phyloP scores from a whole-genome alignment of 164 flowering plant species.

The Macadamia tetraphylla region DNA sequence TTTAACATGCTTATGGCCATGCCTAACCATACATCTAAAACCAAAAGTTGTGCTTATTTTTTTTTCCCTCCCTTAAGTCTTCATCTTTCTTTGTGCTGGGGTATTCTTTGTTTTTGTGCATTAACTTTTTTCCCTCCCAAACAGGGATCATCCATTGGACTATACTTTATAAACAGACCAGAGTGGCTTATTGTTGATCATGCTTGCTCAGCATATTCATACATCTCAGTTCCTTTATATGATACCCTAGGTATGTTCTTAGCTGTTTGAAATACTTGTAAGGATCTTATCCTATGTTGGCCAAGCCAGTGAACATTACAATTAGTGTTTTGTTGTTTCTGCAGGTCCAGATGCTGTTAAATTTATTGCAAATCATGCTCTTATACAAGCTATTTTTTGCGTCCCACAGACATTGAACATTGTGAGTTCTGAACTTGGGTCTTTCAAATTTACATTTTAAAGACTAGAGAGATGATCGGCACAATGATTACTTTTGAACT shows the following conservation, averaged over 20 bases:
- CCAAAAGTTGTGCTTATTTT: neutral
- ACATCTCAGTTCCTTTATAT: constrained; percentile 86
- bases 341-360: constrained; percentile 95
- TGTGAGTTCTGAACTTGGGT: constrained; percentile 40
- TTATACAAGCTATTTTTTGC: constrained; percentile 75
- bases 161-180: constrained; percentile 90
- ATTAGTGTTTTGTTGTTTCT: constrained; percentile 5
- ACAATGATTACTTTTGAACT: no score
- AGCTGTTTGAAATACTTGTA: constrained; percentile 1
- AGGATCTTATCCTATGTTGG: neutral
- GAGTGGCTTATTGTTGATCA: constrained; percentile 98
- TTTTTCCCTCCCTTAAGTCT: constrained; percentile 2
- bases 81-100: neutral
- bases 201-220: constrained; percentile 97
- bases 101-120: constrained; percentile 2
- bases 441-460: neutral
- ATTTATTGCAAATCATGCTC: constrained; percentile 74
- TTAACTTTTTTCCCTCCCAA: neutral
- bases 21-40: neutral
- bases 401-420: constrained; percentile 59
- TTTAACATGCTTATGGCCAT: neutral
- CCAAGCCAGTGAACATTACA: neutral
- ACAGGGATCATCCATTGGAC: constrained; percentile 81
- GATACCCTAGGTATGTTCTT: constrained; percentile 82
- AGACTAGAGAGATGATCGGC: no score